A percentile compares a stretch with the other conserved stretches of the same genome.
These are phyloP conservation scores for Fusarium annulatum DNA, from an alignment of 2,329 filamentous ascomycete species.

Conservation along the genomic window DNA sequence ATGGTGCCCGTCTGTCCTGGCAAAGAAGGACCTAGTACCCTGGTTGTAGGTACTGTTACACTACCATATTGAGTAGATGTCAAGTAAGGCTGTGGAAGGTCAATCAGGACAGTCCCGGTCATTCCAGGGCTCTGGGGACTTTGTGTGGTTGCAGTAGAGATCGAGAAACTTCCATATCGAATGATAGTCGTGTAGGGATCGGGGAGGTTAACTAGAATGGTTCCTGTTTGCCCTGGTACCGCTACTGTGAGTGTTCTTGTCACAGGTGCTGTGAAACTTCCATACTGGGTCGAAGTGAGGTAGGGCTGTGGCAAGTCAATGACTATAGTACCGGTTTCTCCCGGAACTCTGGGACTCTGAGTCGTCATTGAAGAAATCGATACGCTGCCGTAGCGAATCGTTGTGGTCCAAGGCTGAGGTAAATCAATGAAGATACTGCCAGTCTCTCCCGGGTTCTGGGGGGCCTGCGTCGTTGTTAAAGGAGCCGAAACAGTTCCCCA, in stretches of 20 bases:
- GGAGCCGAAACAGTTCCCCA: background rate
- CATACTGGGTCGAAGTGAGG: background rate
- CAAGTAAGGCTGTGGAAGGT: constrained; percentile 1
- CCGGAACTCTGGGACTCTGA: background rate
- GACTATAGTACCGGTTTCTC: background rate
- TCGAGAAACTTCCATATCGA: background rate
- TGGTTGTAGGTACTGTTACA: background rate
- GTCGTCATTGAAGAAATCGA: background rate
- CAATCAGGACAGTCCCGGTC: background rate
- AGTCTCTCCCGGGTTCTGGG: background rate
- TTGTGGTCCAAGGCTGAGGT: background rate
- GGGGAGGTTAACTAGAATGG: constrained; percentile 3
- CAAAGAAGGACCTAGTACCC: background rate
- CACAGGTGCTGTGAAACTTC: background rate
- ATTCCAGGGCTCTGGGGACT: background rate
- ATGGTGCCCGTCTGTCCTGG: constrained; percentile 5
- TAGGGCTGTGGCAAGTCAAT: constrained; percentile 1
- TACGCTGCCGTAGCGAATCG: background rate
- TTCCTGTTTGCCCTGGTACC: background rate
- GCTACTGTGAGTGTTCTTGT: background rate
- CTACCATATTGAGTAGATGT: background rate
- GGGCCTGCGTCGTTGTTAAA: background rate
- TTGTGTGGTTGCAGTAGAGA: background rate
- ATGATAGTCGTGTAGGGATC: background rate
- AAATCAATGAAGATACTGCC: constrained; percentile 1